These are phyloP conservation scores for Hemileccinum impolitum DNA, from an alignment of 768 basidiomycete species.

Conservation along the genomic window DNA sequence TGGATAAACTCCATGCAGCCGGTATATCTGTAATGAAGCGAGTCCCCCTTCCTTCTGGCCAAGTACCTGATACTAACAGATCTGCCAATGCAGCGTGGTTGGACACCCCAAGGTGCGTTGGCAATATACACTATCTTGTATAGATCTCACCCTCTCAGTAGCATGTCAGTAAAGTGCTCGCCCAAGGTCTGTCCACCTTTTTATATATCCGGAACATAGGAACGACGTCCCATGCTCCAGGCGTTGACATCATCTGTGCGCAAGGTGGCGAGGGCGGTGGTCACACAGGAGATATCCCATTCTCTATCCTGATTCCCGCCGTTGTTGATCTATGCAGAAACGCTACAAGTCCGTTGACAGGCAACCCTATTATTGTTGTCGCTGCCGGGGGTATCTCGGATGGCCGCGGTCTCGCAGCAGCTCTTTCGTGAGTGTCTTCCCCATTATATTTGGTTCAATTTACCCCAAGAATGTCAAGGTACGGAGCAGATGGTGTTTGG, in stretches of 20 bases:
- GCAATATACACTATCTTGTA: background rate
- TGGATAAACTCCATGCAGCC: slow-evolving; percentile 77
- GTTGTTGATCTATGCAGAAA: slow-evolving; percentile 75
- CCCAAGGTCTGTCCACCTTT: slow-evolving; percentile 45
- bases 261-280: slow-evolving; percentile 89
- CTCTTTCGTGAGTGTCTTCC: slow-evolving; percentile 50
- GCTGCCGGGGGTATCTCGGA: slow-evolving; percentile 86
- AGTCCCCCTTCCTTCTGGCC: slow-evolving; percentile 21
- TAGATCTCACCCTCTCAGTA: slow-evolving; percentile 22
- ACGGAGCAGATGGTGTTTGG: slow-evolving; percentile 85
- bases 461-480: slow-evolving; percentile 38
- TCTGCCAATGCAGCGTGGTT: slow-evolving; percentile 53
- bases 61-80: background rate
- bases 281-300: slow-evolving; percentile 81
- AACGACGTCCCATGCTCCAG: slow-evolving; percentile 27
- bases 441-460: background rate
- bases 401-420: slow-evolving; percentile 74
- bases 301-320: slow-evolving; percentile 78
- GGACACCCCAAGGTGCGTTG: slow-evolving; percentile 73
- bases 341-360: slow-evolving; percentile 71
- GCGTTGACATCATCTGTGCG: slow-evolving; percentile 89
- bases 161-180: slow-evolving; percentile 75
- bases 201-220: background rate
- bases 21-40: slow-evolving; percentile 86
- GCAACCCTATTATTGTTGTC: slow-evolving; percentile 71